Conservation (phyloP, 352 stramenopile species). For the Achlya hypogyna region DNA sequence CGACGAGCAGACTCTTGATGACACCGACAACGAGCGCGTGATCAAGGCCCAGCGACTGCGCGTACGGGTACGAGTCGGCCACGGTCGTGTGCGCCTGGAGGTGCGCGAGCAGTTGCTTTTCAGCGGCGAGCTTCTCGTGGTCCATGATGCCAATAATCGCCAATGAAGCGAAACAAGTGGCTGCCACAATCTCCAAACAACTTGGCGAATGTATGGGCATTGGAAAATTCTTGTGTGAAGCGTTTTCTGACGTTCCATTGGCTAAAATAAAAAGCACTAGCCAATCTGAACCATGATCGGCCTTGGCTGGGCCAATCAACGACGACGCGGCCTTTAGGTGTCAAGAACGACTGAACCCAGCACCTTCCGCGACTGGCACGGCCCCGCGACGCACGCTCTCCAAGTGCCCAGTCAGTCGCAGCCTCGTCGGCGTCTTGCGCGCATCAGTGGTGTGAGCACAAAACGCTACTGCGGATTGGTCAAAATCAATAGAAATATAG, state of each 20-base stretch:
- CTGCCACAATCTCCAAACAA: slow-evolving; percentile 7
- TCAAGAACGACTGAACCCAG: background rate
- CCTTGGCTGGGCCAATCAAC: background rate
- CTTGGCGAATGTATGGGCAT: background rate
- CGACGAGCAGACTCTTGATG: slow-evolving; percentile 92
- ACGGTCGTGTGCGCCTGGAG: slow-evolving; percentile 37
- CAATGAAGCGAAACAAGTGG: slow-evolving; percentile 14
- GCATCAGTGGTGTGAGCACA: no score
- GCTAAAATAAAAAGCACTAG: background rate
- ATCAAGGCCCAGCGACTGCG: slow-evolving; percentile 59
- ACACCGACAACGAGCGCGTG: slow-evolving; percentile 92
- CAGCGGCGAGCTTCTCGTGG: slow-evolving; percentile 49
- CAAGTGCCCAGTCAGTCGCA: no score
- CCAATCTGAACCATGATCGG: no score
- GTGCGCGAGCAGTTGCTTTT: slow-evolving; percentile 55
- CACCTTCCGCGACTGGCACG: background rate
- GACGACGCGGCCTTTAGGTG: no score
- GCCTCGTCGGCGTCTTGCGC: no score
- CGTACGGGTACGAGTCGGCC: slow-evolving; percentile 81
- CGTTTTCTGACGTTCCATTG: background rate
- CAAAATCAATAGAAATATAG: background rate
- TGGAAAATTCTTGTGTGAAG: slow-evolving; percentile 7
- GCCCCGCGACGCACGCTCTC: background rate
- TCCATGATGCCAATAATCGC: slow-evolving; percentile 8
- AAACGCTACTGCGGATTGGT: no score